Evolutionary conservation across 495 filamentous ascomycete genomes (phyloP).

Genomic region (Friedmanniomyces simplex): DNA sequence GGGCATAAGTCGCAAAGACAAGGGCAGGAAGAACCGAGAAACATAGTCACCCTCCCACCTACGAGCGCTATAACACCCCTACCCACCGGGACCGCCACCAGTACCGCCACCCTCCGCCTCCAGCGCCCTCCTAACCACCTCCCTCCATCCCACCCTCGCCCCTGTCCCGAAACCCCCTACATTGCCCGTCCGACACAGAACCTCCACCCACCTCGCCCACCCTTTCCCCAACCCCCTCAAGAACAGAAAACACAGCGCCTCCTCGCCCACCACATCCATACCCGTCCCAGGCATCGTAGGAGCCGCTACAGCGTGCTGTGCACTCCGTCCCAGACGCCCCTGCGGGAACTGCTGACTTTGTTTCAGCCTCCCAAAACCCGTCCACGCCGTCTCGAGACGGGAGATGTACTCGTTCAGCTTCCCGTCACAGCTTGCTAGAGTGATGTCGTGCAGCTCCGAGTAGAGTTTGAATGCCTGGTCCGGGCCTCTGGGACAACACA

Average conservation of each 20-base stretch:
- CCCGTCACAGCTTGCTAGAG: not conserved
- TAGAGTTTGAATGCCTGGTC: conserved; percentile 47
- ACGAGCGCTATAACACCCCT: too few relatives aligned
- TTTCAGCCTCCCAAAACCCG: conserved; percentile 3
- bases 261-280: conserved; percentile 4
- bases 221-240: conserved; percentile 7
- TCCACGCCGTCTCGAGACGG: conserved; percentile 4
- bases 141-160: conserved; percentile 5
- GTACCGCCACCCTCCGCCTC: not conserved
- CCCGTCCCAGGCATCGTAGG: not conserved
- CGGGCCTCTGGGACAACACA: conserved; percentile 9
- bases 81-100: not conserved
- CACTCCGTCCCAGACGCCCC: not conserved
- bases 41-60: too few relatives aligned
- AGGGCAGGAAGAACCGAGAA: too few relatives aligned
- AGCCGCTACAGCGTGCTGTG: too few relatives aligned
- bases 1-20: too few relatives aligned
- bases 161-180: conserved; percentile 20
- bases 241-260: conserved; percentile 14
- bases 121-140: conserved; percentile 5
- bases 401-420: conserved; percentile 7
- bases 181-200: conserved; percentile 14
- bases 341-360: not conserved
- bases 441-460: conserved; percentile 39
- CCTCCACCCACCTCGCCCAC: conserved; percentile 13